Evolutionary conservation across 495 filamentous ascomycete genomes (phyloP).

Genomic region (Glutinoglossum americanum): DNA sequence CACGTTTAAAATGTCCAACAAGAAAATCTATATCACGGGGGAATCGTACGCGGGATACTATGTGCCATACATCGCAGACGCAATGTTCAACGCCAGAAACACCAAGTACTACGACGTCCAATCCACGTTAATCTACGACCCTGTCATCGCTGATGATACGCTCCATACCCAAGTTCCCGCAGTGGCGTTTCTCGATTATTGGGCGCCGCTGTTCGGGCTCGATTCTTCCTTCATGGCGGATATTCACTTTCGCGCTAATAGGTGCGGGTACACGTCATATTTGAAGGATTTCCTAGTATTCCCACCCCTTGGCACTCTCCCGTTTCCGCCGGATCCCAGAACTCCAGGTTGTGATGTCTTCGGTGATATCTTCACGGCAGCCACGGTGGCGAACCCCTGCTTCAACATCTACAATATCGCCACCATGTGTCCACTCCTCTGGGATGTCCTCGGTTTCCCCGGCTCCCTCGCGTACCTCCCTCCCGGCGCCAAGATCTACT

Average conservation of each 20-base stretch:
- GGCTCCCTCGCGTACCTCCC: constrained; percentile 29
- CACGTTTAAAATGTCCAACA: constrained; percentile 38
- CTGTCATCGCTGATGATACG: not conserved
- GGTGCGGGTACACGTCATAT: constrained; percentile 46
- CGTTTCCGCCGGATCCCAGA: constrained; percentile 19
- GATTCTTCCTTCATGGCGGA: constrained; percentile 41
- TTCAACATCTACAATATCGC: constrained; percentile 61
- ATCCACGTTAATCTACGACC: constrained; percentile 32
- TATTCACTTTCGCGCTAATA: constrained; percentile 30
- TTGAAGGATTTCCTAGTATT: constrained; percentile 38
- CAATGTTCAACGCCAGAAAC: constrained; percentile 50
- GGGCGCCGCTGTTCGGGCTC: constrained; percentile 34
- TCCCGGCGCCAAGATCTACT: constrained; percentile 40
- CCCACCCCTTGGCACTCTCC: constrained; percentile 40
- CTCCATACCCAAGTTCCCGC: constrained; percentile 25
- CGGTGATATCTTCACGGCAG: constrained; percentile 33
- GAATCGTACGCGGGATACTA: constrained; percentile 57
- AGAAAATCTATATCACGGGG: constrained; percentile 46
- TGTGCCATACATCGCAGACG: constrained; percentile 57
- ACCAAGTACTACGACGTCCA: constrained; percentile 41
- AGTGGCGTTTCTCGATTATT: constrained; percentile 41
- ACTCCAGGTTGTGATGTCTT: constrained; percentile 32
- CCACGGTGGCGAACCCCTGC: constrained; percentile 45
- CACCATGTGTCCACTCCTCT: constrained; percentile 51
- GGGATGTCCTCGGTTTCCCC: constrained; percentile 55